These are phyloP conservation scores for Hirschfeldia incana DNA, from an alignment of 345 rosid species.

Conservation along the genomic window DNA sequence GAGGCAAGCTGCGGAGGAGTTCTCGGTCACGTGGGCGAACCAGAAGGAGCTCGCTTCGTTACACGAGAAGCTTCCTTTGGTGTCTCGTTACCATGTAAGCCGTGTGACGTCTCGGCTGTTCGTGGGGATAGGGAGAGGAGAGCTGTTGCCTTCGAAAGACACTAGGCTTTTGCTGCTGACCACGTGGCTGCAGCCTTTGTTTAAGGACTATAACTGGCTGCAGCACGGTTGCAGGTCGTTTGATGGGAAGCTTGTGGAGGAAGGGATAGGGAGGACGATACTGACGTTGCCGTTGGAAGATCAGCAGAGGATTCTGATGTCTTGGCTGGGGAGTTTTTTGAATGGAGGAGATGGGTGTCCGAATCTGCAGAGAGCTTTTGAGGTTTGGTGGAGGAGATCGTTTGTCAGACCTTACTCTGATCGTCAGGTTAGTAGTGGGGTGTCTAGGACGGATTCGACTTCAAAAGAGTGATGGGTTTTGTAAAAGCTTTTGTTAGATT, in stretches of 20 bases:
- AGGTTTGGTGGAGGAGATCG: constrained; percentile 99
- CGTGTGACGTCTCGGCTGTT: constrained; percentile 76
- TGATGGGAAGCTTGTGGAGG: constrained; percentile 89
- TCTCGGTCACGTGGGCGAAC: constrained; percentile 73
- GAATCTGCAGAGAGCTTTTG: constrained; percentile 91
- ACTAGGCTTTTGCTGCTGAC: constrained; percentile 64
- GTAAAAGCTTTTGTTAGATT: constrained; percentile 4
- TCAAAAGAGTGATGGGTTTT: constrained; percentile 29
- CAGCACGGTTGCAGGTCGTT: constrained; percentile 88
- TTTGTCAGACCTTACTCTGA: constrained; percentile 72
- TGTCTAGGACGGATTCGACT: constrained; percentile 27
- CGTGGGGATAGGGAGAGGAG: constrained; percentile 92
- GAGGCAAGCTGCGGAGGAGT: constrained; percentile 82
- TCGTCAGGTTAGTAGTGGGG: constrained; percentile 26
- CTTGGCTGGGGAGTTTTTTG: constrained; percentile 84
- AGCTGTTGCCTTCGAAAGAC: constrained; percentile 82
- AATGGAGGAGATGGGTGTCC: constrained; percentile 93
- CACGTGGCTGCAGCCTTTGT: constrained; percentile 92
- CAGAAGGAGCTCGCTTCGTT: constrained; percentile 72
- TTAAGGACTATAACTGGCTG: constrained; percentile 90
- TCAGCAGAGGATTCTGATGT: constrained; percentile 77
- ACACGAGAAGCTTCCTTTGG: constrained; percentile 65
- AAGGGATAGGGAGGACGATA: constrained; percentile 93
- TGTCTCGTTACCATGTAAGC: constrained; percentile 85
- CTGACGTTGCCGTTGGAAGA: constrained; percentile 89